Percentiles rank a stretch among this genome's conserved stretches.
Evolutionary conservation across 176 grass and related monocot species (phyloP).

Genomic region (Bolboschoenus planiculmis): DNA sequence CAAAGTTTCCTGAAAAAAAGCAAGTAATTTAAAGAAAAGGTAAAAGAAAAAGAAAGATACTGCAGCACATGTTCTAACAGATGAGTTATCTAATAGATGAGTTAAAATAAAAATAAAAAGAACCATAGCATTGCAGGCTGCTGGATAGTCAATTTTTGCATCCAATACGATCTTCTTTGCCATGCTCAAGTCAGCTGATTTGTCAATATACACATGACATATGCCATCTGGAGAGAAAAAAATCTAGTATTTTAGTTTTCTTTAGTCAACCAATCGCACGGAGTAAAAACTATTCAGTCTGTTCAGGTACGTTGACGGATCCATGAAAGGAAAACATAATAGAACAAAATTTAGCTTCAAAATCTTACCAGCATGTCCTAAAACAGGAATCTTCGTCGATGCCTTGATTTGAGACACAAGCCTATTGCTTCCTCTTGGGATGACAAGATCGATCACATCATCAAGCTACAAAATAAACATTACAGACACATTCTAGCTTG

Average conservation of each 20-base stretch:
- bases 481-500: neutral
- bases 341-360: neutral
- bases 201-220: constrained; percentile 98
- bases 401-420: constrained; percentile 92
- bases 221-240: constrained; percentile 62
- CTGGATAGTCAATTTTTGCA: constrained; percentile 93
- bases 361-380: constrained; percentile 83
- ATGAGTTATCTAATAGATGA: neutral
- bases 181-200: constrained; percentile 87
- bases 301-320: neutral
- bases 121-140: constrained; percentile 98
- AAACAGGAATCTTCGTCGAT: constrained; percentile 93
- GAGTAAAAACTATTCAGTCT: neutral
- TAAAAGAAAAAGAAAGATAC: neutral
- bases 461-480: constrained; percentile 57
- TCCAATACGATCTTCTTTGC: constrained; percentile 83
- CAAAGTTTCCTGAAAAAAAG: constrained; percentile 73
- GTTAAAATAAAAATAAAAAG: constrained; percentile 13
- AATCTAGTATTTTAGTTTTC: constrained; percentile 10
- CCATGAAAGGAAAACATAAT: neutral
- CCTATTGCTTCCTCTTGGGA: constrained; percentile 98
- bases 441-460: constrained; percentile 99
- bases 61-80: neutral
- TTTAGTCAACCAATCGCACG: neutral
- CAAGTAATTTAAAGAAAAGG: neutral